These are phyloP conservation scores for Aphanomyces euteiches DNA, from an alignment of 352 stramenopile genomes.

Conservation along the genomic window DNA sequence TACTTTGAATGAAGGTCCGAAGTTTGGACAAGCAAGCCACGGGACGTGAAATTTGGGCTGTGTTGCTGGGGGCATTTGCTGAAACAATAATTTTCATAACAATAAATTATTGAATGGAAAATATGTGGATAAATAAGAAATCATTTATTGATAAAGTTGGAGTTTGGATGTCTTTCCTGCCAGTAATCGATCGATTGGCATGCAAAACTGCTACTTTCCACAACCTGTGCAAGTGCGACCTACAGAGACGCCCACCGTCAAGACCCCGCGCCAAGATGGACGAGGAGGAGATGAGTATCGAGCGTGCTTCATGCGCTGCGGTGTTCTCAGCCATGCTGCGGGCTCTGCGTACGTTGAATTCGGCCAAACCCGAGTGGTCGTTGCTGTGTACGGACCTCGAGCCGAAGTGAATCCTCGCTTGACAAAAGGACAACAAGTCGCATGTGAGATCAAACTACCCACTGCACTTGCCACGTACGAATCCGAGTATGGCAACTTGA, in stretches of 20 bases:
- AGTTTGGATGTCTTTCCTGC: too few relatives aligned
- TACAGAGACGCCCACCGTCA: conserved; percentile 33
- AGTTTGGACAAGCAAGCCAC: too few relatives aligned
- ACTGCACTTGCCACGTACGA: conserved; percentile 18
- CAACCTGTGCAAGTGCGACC: conserved; percentile 34
- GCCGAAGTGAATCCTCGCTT: conserved; percentile 33
- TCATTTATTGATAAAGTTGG: too few relatives aligned
- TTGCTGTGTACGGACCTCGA: conserved; percentile 83
- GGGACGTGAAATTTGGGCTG: too few relatives aligned
- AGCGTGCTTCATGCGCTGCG: conserved; percentile 79
- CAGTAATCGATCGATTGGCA: conserved; percentile 29
- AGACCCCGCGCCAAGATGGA: conserved; percentile 39
- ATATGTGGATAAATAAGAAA: too few relatives aligned
- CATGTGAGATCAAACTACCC: conserved; percentile 72
- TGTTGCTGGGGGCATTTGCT: too few relatives aligned
- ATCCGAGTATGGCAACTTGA: conserved; percentile 27
- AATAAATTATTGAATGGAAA: too few relatives aligned
- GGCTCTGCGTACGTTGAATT: conserved; percentile 89
- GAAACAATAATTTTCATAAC: too few relatives aligned
- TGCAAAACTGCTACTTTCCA: conserved; percentile 87
- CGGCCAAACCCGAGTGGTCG: conserved; percentile 81
- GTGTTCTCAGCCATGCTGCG: conserved; percentile 70
- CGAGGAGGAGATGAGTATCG: conserved; percentile 71
- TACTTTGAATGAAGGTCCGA: too few relatives aligned
- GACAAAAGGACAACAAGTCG: conserved; percentile 36